Evolutionary conservation across 257 asterid species (phyloP), one percentile per base, ranked within the genome.

Genomic region (Rubia yunnanensis): DNA sequence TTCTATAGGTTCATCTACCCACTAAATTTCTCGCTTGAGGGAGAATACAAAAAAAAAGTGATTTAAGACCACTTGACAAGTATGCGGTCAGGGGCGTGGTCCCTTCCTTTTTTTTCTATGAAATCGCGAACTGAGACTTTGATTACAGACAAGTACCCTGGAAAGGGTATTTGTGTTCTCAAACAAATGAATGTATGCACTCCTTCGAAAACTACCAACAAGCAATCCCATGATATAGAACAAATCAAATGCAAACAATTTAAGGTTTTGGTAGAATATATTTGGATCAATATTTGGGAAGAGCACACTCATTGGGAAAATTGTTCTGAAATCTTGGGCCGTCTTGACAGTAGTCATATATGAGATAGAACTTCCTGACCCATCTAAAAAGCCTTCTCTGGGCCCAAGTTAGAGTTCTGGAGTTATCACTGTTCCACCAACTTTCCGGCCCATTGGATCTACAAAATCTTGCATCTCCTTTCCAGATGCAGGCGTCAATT

Each of bases 321-420:
- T 26, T 70, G 69, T 83, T 78, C 30, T 82, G 59, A 70, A 92
- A 92, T 73, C 96, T 80, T 63, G 73, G 70, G 49, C 73, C 38
- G 65, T 92, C 99, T 23, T 73, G 74, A 65, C 99, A 92, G 49
- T 92, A 89, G 68, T 89, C 97, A 74, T 89, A 92, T 0, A 73
- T 69, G 15, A 87, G 75, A 64, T 74, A 80, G 58, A 83, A 61
- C 58, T 78, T 77, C 62, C 90, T 84, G 22, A 79, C 96, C 98
- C 96, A 89, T 81, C 66, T 84, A 63, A 53, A 81, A 13, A 85
- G 60, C 68, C 86, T 87, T 70, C 95, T 86, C 67, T 89, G 94
- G 0, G 72, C 46, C 85, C 84, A 75, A 0, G 82, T 83, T 15
- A 92, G 24, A 10, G 90, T 66, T 31, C 73, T 87, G 24, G 53